Evolutionary conservation across 2,329 filamentous ascomycete species (phyloP), one percentile per base, ranked within the genome.

Genomic region (Pseudopyricularia javanii): DNA sequence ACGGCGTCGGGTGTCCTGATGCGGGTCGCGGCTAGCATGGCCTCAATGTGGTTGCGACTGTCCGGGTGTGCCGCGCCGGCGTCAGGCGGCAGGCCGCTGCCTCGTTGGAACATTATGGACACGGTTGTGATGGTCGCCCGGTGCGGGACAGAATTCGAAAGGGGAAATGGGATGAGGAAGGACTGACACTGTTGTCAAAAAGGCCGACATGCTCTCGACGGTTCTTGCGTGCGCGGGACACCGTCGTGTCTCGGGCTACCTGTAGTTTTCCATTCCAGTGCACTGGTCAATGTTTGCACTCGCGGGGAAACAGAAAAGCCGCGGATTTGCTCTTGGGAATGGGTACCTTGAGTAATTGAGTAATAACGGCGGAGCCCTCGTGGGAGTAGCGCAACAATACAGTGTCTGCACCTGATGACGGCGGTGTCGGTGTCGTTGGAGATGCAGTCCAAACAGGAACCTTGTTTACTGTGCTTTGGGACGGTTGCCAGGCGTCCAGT

Each of bases 161-260:
- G 22, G 54, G 64, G 49, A 69, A 68, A 4, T 14, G 51, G 6
- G n/a, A 22, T 24, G 24, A 26, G 11, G 24, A 17, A 14, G 5
- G 15, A 59, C 64, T 50, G 64, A 70, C 67, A 70, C 66, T 53
- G 59, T 61, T 3, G 58, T 61, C 24, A 61, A 47, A 14, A 61
- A 54, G 3, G 56, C 56, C 24, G 56, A 55, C 59, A 61, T 60
- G n/a, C 47, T 56, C 52, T 14, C 50, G 22, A 26, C 22, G 15
- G 26, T 17, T n/a, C 14, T 24, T 34, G 3, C 22, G 33, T 7
- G 45, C 15, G 34, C 11, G 34, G 15, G 22, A 33, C 22, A 50
- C 20, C 20, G 49, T 11, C 24, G 33, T 50, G 49, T 50, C 49
- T 50, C 49, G 32, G n/a, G 33, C 49, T 50, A 28, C 22, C 15